phyloP scores from a whole-genome alignment of 805 yeast species.

The Yamadazyma scolyti region DNA sequence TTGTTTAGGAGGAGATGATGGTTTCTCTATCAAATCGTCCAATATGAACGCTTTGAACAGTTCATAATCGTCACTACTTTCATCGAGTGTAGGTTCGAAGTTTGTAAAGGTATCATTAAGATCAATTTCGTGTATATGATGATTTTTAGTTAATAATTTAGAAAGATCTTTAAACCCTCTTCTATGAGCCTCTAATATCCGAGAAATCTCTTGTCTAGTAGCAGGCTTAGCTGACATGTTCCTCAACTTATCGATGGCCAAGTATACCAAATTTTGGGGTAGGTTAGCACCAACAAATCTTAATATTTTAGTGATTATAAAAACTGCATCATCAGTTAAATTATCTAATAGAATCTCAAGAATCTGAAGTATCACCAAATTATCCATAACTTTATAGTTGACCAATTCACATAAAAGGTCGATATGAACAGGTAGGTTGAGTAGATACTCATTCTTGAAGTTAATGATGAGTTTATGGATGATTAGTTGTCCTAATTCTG shows the following conservation, averaged over 20 bases:
- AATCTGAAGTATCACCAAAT: conserved; percentile 29
- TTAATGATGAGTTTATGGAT: conserved; percentile 50
- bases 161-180: conserved; percentile 11
- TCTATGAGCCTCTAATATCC: no score
- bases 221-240: no score
- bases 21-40: conserved; percentile 44
- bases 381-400: conserved; percentile 52
- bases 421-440: conserved; percentile 41
- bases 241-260: conserved; percentile 59
- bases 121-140: conserved; percentile 42
- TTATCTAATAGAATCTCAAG: conserved; percentile 33
- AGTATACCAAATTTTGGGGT: conserved; percentile 42
- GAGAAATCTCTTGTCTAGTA: no score
- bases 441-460: conserved; percentile 52
- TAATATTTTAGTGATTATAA: conserved; percentile 49
- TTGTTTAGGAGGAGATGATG: neutral
- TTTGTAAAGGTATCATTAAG: conserved; percentile 45
- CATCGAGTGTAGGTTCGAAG: conserved; percentile 21
- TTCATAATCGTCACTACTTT: conserved; percentile 48
- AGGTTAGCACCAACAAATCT: conserved; percentile 51
- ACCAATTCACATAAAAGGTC: conserved; percentile 61
- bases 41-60: conserved; percentile 39
- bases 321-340: conserved; percentile 54
- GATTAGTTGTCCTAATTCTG: conserved; percentile 62
- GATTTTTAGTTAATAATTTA: conserved; percentile 5